Base-by-base conservation (phyloP, 768 basidiomycete species). In the Hygrophorus pudorinus region DNA sequence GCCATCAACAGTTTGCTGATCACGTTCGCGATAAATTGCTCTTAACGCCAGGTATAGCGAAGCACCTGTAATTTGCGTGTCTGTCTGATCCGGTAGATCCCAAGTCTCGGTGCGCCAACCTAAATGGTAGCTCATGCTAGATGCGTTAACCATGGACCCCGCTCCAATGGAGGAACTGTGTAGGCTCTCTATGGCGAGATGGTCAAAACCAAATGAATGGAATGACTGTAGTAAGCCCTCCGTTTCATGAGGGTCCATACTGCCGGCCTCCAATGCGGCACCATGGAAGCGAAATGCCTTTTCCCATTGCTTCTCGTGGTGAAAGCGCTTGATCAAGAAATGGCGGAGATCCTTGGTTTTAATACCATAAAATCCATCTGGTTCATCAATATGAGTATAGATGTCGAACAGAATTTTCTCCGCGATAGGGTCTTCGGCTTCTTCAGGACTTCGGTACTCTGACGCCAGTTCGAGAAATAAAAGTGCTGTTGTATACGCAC, bases 301-400 rank as follows among this genome's bases (percentile, higher is more conserved):
- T 36, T 83, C 79, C 86, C 91, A 94, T 56, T 93, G 84, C 14
- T 80, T 73, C 60, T 99, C 96, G 50, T 99, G 96, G 52, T 89
- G 86, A 49, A 94, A 82, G 8, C 89, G 78, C 49, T 79, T 83
- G 41, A 92, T 70, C 29, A 99, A 72, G 45, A 92, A 85, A 35
- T 76, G 72, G 18, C 78, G 74, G n/a, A 87, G 73, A 56, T 98
- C 79, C 27, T 71, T 62, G 5, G 84, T 79, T 49, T 81, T 72
- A 47, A 98, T 91, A 4, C 91, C 91, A 60, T 99, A 99, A 59
- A 99, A 99, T 1, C 96, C 92, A 54, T 99, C 96, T 0, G 93
- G 93, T 59, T 99, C 96, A 55, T 96, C 93, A 48, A 99, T 91
- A 53, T 91, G 85, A 43, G 81, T 79, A 56, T 98, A 99, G 40